Evolutionary conservation across 2,329 filamentous ascomycete genomes (phyloP).

Genomic region (Ophiocordyceps robertsii): DNA sequence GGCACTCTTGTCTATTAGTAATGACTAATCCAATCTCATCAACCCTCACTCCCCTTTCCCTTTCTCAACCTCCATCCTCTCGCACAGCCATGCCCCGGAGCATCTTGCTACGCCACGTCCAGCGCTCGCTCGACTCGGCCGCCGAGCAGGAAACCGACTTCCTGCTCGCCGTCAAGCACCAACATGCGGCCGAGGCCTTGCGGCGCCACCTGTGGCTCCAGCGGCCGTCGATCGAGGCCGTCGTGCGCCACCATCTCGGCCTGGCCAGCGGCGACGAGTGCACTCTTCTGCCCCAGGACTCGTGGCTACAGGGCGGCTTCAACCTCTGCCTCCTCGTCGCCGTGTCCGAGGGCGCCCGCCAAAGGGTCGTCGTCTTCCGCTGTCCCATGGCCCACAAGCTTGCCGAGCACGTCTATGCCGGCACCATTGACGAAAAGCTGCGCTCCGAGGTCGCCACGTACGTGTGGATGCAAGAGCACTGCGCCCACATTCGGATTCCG

Average conservation of each 20-base stretch:
- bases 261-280: constrained; percentile 5
- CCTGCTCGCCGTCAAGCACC: constrained; percentile 3
- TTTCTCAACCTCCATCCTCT: no score
- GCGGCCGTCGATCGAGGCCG: constrained; percentile 4
- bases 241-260: constrained; percentile 6
- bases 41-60: no score
- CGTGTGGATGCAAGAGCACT: constrained; percentile 17
- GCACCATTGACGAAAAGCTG: constrained; percentile 19
- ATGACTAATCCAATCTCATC: no score
- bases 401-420: constrained; percentile 7
- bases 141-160: constrained; percentile 4
- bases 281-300: constrained; percentile 3
- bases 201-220: constrained; percentile 4
- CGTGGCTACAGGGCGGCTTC: constrained; percentile 8
- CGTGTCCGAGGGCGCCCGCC: not conserved
- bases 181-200: constrained; percentile 3
- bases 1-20: no score
- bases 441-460: constrained; percentile 18
- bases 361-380: constrained; percentile 3
- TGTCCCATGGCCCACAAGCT: constrained; percentile 9
- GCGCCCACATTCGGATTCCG: constrained; percentile 14
- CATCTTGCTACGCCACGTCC: constrained; percentile 1
- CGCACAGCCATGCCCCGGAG: not conserved
- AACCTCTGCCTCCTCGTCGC: constrained; percentile 8
- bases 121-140: constrained; percentile 3